Conservation (phyloP, 345 rosid genomes). For the Theobroma cacao region DNA sequence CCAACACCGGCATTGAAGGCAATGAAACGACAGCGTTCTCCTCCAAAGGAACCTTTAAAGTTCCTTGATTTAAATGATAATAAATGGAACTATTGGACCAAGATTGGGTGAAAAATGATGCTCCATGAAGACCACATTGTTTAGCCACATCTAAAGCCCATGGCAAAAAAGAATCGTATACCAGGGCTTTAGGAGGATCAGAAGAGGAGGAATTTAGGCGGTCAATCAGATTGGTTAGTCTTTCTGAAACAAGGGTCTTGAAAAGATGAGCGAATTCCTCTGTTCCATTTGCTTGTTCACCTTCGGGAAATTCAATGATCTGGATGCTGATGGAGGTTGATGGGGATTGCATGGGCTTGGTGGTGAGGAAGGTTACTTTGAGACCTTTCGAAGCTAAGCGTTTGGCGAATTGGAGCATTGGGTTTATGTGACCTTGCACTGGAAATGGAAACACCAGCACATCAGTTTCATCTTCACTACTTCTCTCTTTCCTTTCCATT, state of each 20-base stretch:
- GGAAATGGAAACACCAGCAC: slow-evolving; percentile 40
- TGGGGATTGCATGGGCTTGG: slow-evolving; percentile 25
- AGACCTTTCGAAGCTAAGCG: slow-evolving; percentile 51
- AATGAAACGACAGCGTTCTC: slow-evolving; percentile 23
- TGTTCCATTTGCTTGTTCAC: slow-evolving; percentile 14
- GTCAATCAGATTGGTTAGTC: slow-evolving; percentile 29
- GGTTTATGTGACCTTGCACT: slow-evolving; percentile 58
- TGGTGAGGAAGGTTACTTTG: slow-evolving; percentile 35
- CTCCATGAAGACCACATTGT: slow-evolving; percentile 31
- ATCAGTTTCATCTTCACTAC: slow-evolving; percentile 1
- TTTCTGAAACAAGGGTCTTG: slow-evolving; percentile 16
- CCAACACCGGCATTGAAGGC: slow-evolving; percentile 35
- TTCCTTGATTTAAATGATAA: slow-evolving; percentile 31
- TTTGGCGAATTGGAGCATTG: slow-evolving; percentile 57
- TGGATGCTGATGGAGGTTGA: slow-evolving; percentile 22
- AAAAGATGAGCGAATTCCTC: slow-evolving; percentile 28
- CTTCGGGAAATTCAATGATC: slow-evolving; percentile 31
- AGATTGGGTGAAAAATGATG: slow-evolving; percentile 41
- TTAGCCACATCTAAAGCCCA: slow-evolving; percentile 50
- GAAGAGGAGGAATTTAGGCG: slow-evolving; percentile 8
- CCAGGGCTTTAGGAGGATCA: slow-evolving; percentile 24
- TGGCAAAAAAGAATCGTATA: slow-evolving; percentile 47
- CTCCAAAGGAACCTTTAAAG: slow-evolving; percentile 20
- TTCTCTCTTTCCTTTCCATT: slow-evolving; percentile 17
- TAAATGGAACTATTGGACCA: slow-evolving; percentile 40